Evolutionary conservation across 1,284 basidiomycete species (phyloP).

Genomic region (Leccinum subrobustum): DNA sequence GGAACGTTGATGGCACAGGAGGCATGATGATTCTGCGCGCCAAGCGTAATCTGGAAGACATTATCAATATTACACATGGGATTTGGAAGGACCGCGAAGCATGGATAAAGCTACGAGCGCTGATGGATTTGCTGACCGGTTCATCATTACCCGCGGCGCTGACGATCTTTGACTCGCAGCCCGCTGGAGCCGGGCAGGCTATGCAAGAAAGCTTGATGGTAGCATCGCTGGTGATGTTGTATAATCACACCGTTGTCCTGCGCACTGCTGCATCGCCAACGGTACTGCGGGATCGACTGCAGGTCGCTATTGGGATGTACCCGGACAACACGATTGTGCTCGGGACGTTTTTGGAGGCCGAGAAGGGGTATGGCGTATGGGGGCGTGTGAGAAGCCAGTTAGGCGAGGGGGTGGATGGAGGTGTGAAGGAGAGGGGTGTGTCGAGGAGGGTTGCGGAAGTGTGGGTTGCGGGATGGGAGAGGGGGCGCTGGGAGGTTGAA

Average conservation of each 20-base stretch:
- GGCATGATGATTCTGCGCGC: constrained; percentile 56
- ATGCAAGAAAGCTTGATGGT: constrained; percentile 61
- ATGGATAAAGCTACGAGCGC: constrained; percentile 48
- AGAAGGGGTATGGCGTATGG: constrained; percentile 76
- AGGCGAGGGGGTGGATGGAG: constrained; percentile 40
- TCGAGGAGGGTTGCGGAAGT: constrained; percentile 62
- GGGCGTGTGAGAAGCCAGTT: constrained; percentile 58
- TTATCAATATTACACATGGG: constrained; percentile 32
- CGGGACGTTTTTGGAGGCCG: constrained; percentile 52
- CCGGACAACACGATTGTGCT: no score
- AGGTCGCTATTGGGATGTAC: constrained; percentile 19
- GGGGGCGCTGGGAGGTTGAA: constrained; percentile 64
- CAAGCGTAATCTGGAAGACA: constrained; percentile 56
- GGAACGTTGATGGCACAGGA: constrained; percentile 48
- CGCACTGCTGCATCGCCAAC: constrained; percentile 58
- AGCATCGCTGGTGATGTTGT: constrained; percentile 54
- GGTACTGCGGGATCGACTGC: constrained; percentile 58
- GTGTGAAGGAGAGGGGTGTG: constrained; percentile 51
- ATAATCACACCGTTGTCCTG: constrained; percentile 51
- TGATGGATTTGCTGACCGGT: constrained; percentile 61
- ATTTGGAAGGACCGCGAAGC: constrained; percentile 55
- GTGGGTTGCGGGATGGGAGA: constrained; percentile 79
- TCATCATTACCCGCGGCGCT: constrained; percentile 43
- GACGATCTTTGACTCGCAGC: constrained; percentile 48
- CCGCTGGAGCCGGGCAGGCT: constrained; percentile 16